Base-by-base conservation (phyloP, 306 rosid species). In the Ormosia emarginata region DNA sequence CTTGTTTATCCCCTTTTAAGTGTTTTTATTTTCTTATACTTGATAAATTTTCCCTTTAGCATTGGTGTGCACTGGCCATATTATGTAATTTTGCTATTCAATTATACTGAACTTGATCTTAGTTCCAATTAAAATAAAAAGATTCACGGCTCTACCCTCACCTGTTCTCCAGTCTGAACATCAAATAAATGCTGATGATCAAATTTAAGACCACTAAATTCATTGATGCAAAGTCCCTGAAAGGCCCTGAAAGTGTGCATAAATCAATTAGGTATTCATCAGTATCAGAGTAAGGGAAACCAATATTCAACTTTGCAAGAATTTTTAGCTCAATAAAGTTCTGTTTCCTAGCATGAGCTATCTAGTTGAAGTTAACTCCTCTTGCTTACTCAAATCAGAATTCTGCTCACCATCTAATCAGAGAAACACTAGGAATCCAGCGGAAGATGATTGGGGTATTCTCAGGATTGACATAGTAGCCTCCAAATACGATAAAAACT, bases 151-250 rank as follows among this genome's bases (percentile, higher is more conserved):
- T 65, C 79, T 82, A 30, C 64, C 58, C 80, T 63, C 86, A 95
- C 99, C 96, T 95, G 97, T 74, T 95, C 97, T 84, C 98, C 98
- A 9, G 90, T 93, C 88, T 87, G 97, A 81, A 90, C 53, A 78
- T 95, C 98, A 80, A 92, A 87, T 32, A 97, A 78, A 72, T 90
- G 75, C 72, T 90, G 98, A 84, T 94, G 97, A 70, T 95, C 98
- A 83, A 95, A 95, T 78, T 93, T 87, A 82, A 93, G 98, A 70
- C 95, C 97, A 9, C 82, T 85, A 79, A 95, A 92, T 81, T 95
- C 99, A 55, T 93, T 95, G 87, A 92, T 79, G 91, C 96, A 92
- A 79, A 95, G 93, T 82, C 97, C 99, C 78, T 95, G 98, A 81
- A 93, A 95, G 36, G 96, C 94, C 99, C 98, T 95, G 96, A 81